phyloP scores from a whole-genome alignment of 495 filamentous ascomycete genomes.

The Xylaria cubensis region DNA sequence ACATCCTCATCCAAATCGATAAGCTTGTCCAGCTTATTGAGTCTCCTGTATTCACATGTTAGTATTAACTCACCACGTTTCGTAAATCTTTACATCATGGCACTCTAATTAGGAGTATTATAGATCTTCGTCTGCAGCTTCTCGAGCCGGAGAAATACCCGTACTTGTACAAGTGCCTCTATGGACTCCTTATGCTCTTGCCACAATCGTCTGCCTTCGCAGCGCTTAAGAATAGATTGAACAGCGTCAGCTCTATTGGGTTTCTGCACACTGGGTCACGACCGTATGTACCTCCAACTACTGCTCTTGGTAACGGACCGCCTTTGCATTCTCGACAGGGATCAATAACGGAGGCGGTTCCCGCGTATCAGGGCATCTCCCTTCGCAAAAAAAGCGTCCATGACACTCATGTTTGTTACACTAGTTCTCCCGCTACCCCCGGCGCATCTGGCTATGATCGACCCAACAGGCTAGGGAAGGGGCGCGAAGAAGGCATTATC shows the following conservation, averaged over 20 bases:
- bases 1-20: slow-evolving; percentile 98
- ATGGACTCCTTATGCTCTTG: slow-evolving; percentile 95
- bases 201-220: slow-evolving; percentile 98
- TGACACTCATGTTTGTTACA: slow-evolving; percentile 39
- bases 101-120: slow-evolving; percentile 25
- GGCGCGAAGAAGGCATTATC: slow-evolving; percentile 81
- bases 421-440: slow-evolving; percentile 55
- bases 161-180: slow-evolving; percentile 97
- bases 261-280: slow-evolving; percentile 85
- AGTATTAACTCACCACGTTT: slow-evolving; percentile 32
- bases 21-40: slow-evolving; percentile 98
- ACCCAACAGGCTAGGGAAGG: slow-evolving; percentile 76
- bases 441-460: slow-evolving; percentile 70
- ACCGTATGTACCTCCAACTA: slow-evolving; percentile 66
- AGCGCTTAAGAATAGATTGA: slow-evolving; percentile 93
- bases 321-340: slow-evolving; percentile 46
- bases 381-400: slow-evolving; percentile 37
- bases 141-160: slow-evolving; percentile 98
- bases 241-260: slow-evolving; percentile 95
- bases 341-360: slow-evolving; percentile 49
- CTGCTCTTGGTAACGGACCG: slow-evolving; percentile 21
- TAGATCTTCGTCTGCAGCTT: slow-evolving; percentile 93
- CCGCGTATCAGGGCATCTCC: slow-evolving; percentile 38
- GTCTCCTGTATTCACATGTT: slow-evolving; percentile 97
- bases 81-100: not conserved